Percentiles rank a stretch among this genome's conserved stretches.
Conservation (phyloP, 345 rosid genomes). For the Syzygium aqueum region DNA sequence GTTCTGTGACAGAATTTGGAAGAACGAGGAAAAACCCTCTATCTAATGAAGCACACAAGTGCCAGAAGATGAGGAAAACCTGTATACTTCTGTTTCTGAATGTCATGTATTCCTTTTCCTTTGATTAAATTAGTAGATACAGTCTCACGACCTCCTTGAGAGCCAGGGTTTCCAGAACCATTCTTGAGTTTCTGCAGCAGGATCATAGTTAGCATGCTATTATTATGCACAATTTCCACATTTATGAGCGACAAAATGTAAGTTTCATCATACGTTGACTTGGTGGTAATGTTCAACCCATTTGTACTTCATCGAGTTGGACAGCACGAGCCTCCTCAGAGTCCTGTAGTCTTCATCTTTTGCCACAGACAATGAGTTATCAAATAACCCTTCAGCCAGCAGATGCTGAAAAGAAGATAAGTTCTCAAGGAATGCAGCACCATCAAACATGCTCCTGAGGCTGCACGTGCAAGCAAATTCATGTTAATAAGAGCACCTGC, state of each 20-base stretch:
- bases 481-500: background rate
- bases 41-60: conserved; percentile 1
- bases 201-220: background rate
- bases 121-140: conserved; percentile 22
- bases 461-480: conserved; percentile 31
- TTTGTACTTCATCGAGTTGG: conserved; percentile 40
- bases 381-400: conserved; percentile 79
- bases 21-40: background rate
- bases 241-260: background rate
- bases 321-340: conserved; percentile 54
- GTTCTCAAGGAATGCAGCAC: conserved; percentile 82
- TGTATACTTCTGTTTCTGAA: conserved; percentile 36
- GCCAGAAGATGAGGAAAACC: conserved; percentile 32
- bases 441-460: conserved; percentile 65
- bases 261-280: conserved; percentile 42
- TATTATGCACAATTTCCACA: background rate
- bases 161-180: conserved; percentile 16
- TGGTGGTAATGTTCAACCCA: conserved; percentile 56
- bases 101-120: conserved; percentile 43
- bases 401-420: conserved; percentile 56
- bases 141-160: conserved; percentile 22
- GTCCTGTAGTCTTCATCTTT: conserved; percentile 53
- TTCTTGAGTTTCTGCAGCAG: conserved; percentile 40
- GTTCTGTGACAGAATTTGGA: background rate
- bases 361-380: conserved; percentile 37